Evolutionary conservation across 1,284 basidiomycete species (phyloP), one percentile per base, ranked within the genome.

Genomic region (Exobasidium cylindrosporum): DNA sequence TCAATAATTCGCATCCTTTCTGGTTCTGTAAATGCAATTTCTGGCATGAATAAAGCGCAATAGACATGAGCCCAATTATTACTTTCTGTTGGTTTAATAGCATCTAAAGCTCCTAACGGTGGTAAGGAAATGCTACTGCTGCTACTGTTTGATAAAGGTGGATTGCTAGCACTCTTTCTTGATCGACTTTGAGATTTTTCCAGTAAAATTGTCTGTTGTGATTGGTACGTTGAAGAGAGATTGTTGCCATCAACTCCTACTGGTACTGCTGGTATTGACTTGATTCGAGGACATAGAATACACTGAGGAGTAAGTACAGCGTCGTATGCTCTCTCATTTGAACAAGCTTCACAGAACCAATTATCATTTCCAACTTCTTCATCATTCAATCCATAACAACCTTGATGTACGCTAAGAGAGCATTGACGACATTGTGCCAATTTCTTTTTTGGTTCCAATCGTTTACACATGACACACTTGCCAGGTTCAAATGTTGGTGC

Each of bases 61-160:
- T 97, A 80, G 23, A 93, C 83, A 78, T 98, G 95, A 0, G 88
- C 88, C 91, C 92, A 97, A 65, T 91, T 90, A 80, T 90, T 89
- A 28, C 91, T 89, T 82, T 97, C 95, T 0, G 94, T 97, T 3
- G 91, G 91, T 79, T 97, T 97, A 77, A 90, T 87, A 2, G 88
- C 89, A 45, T 91, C 88, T 43, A 97, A 83, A 70, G 77, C 76
- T 0, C 68, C 74, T 30, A 89, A 30, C 3, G 61, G 58, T 0
- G 72, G 62, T 2, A 63, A 59, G 1, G 45, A 11, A 14, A 32
- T 21, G 32, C 10, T 14, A 43, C 26, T 43, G 30, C n/a, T n/a
- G n/a, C n/a, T n/a, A n/a, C n/a, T n/a, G n/a, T n/a, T n/a, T n/a
- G 24, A 5, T n/a, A 13, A 3, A 17, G 17, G 43, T 11, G 43